These are phyloP conservation scores for Byssoonygena ceratinophila DNA, from an alignment of 2,329 filamentous ascomycete genomes.

Conservation along the genomic window DNA sequence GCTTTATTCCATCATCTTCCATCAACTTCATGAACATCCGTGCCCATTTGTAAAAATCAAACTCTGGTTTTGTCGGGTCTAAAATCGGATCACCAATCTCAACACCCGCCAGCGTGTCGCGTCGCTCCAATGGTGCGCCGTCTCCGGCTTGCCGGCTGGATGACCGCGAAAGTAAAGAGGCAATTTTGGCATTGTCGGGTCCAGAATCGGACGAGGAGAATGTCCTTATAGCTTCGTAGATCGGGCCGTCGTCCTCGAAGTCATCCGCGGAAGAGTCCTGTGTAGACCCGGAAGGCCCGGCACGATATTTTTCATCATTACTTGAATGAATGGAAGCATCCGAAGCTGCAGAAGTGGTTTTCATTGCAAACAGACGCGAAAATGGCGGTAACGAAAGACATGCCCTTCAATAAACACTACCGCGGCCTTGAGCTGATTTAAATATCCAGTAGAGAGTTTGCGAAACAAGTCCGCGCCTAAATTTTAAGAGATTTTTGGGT, in stretches of 20 bases:
- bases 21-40: conserved; percentile 42
- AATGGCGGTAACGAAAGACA: neutral
- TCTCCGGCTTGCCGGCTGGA: neutral
- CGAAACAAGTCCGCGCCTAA: neutral
- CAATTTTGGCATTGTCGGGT: conserved; percentile 15
- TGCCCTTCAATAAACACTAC: neutral
- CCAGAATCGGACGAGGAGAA: conserved; percentile 8
- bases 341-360: neutral
- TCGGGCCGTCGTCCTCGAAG: conserved; percentile 2
- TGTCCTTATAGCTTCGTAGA: conserved; percentile 14
- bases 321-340: neutral
- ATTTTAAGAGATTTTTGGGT: neutral
- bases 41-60: conserved; percentile 46
- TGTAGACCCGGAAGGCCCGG: neutral
- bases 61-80: conserved; percentile 44
- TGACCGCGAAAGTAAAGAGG: conserved; percentile 15
- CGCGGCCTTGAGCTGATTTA: neutral
- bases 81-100: conserved; percentile 40
- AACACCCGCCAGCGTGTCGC: conserved; percentile 31
- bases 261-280: neutral
- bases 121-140: conserved; percentile 15
- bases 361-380: neutral
- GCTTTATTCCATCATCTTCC: conserved; percentile 46
- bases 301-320: neutral
- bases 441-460: neutral